Percentiles rank a stretch among this genome's conserved stretches.
Evolutionary conservation across 495 filamentous ascomycete genomes (phyloP).

Genomic region (Talaromyces thailandensis): DNA sequence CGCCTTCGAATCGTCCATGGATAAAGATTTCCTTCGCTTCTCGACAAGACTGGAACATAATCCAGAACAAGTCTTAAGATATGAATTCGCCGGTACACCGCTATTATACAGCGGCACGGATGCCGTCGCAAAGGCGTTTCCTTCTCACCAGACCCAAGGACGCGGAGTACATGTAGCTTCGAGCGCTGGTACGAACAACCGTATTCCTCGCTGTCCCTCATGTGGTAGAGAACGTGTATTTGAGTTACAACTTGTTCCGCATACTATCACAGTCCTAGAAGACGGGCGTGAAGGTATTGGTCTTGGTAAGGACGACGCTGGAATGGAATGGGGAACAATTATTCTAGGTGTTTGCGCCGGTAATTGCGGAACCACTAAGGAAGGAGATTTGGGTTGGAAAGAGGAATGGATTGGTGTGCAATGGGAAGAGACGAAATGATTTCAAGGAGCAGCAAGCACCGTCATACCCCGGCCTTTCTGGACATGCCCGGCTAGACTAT

Average conservation of each 20-base stretch:
- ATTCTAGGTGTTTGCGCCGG: conserved; percentile 73
- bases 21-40: conserved; percentile 83
- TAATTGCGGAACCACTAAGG: conserved; percentile 53
- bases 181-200: conserved; percentile 13
- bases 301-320: conserved; percentile 48
- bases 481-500: background rate
- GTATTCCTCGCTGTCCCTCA: conserved; percentile 65
- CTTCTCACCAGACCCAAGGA: conserved; percentile 18
- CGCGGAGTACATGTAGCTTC: conserved; percentile 22
- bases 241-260: conserved; percentile 82
- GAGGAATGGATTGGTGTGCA: conserved; percentile 98
- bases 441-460: background rate
- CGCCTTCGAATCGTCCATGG: conserved; percentile 72
- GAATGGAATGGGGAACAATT: conserved; percentile 99
- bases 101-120: conserved; percentile 75
- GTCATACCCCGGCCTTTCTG: background rate
- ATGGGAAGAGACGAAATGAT: conserved; percentile 70
- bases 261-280: conserved; percentile 85
- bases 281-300: conserved; percentile 60
- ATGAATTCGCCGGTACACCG: conserved; percentile 75
- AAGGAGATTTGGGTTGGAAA: conserved; percentile 54
- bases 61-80: conserved; percentile 87
- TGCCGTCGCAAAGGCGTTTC: conserved; percentile 57
- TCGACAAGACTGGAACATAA: conserved; percentile 84
- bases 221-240: conserved; percentile 75